These are phyloP conservation scores for Camellia japonica DNA, from an alignment of 148 eudicot species.

Conservation along the genomic window DNA sequence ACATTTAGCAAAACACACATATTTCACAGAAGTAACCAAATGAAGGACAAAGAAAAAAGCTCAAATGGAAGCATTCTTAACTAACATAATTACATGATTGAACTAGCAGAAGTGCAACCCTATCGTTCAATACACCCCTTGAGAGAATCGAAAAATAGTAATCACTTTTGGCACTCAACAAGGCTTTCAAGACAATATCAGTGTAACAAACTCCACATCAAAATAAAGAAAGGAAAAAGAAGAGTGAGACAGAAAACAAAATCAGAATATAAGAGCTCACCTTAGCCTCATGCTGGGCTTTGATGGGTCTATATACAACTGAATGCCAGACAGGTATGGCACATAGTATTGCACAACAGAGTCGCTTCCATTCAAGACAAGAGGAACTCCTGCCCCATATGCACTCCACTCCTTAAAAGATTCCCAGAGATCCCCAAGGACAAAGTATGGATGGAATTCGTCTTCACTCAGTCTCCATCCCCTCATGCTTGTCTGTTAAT, in stretches of 20 bases:
- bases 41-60: not conserved
- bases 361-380: constrained; percentile 63
- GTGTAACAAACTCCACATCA: not conserved
- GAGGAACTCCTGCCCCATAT: constrained; percentile 94
- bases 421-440: constrained; percentile 94
- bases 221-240: not conserved
- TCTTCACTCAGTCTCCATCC: constrained; percentile 49
- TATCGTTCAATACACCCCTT: not conserved
- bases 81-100: not conserved
- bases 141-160: not conserved
- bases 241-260: not conserved
- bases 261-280: constrained; percentile 33
- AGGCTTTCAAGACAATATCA: not conserved
- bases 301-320: constrained; percentile 70
- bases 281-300: constrained; percentile 43
- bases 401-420: constrained; percentile 97
- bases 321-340: constrained; percentile 86
- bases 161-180: not conserved
- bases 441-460: constrained; percentile 59
- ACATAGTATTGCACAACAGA: constrained; percentile 92
- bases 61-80: not conserved
- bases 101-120: not conserved
- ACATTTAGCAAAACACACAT: not conserved
- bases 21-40: not conserved
- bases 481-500: constrained; percentile 57